Evolutionary conservation across 371 early-diverging fungal genomes (phyloP).

Genomic region (Mortierella sp.): DNA sequence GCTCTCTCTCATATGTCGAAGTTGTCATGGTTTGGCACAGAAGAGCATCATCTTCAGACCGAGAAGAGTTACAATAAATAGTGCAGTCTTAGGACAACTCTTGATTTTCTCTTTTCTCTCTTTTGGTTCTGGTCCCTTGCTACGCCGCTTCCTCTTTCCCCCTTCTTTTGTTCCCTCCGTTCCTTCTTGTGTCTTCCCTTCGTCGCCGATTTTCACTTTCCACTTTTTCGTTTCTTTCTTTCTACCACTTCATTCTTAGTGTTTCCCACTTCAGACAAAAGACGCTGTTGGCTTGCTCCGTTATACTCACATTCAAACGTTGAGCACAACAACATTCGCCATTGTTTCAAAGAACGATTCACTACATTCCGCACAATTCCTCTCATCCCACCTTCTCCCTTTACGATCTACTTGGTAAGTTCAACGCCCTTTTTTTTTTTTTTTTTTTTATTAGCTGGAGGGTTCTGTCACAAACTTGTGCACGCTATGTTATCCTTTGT

Average conservation of each 20-base stretch:
- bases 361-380: constrained; percentile 3
- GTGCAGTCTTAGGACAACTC: background rate
- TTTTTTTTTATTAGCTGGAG: background rate
- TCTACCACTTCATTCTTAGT: no score
- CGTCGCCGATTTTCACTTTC: background rate
- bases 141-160: constrained; percentile 15
- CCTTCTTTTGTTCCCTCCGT: background rate
- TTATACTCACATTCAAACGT: constrained; percentile 16
- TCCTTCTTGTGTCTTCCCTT: background rate
- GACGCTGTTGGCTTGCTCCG: constrained; percentile 22
- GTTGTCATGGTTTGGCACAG: background rate
- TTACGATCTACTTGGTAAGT: constrained; percentile 25
- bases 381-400: constrained; percentile 13
- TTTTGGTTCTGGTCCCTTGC: constrained; percentile 10
- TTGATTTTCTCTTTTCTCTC: background rate
- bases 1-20: no score
- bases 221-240: background rate
- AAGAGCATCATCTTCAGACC: background rate
- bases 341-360: background rate
- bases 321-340: constrained; percentile 21
- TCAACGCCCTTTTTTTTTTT: background rate
- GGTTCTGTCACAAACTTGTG: background rate
- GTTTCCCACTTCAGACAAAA: background rate
- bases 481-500: background rate
- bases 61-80: constrained; percentile 4